Evolutionary conservation across 2,329 filamentous ascomycete species (phyloP), one percentile per base, ranked within the genome.

Genomic region (Beauveria australis): DNA sequence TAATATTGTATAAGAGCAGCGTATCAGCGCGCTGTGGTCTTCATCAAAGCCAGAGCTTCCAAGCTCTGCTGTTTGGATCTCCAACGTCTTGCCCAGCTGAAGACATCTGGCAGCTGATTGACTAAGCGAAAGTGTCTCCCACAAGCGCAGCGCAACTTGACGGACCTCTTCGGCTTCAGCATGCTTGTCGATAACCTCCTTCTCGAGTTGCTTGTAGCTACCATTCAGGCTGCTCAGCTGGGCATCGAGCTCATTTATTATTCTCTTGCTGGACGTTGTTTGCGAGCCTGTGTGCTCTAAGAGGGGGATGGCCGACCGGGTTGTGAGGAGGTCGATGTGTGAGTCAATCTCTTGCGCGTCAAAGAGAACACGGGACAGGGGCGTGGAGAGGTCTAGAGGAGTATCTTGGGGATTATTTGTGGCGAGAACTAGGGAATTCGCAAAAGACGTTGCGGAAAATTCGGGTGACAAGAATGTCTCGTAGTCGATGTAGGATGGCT

Each of bases 301-400:
- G 30, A 99, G 80, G 0, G 92, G 89, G 0, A 93, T 77, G 3
- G 94, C 92, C 30, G 88, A 89, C 64, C 89, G 87, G 2, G 92
- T 94, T 6, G 93, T 95, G 46, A 97, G 82, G 3, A 85, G 83
- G 73, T 99, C 91, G 64, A 99, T 96, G 71, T 96, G 92, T 0
- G 92, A 96, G 75, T 97, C 93, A 66, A 99, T 89, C 75, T 97
- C 94, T 72, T 97, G 94, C 3, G 94, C 88, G 74, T 99, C 94
- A 75, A 99, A 99, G 7, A 97, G 85, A 5, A 97, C 92, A 59
- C 91, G 86, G 5, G 92, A 96, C 53, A 99, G 82, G 3, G 94
- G 93, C 18, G 94, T 97, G 6, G 92, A 93, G 61, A 99, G 88
- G 73, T 99, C 94, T 68, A 97, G 84, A 7, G 91, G 89, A 1